Evolutionary conservation across 805 yeast genomes (phyloP), one percentile per base, ranked within the genome.

Genomic region (Candida tibetensis): DNA sequence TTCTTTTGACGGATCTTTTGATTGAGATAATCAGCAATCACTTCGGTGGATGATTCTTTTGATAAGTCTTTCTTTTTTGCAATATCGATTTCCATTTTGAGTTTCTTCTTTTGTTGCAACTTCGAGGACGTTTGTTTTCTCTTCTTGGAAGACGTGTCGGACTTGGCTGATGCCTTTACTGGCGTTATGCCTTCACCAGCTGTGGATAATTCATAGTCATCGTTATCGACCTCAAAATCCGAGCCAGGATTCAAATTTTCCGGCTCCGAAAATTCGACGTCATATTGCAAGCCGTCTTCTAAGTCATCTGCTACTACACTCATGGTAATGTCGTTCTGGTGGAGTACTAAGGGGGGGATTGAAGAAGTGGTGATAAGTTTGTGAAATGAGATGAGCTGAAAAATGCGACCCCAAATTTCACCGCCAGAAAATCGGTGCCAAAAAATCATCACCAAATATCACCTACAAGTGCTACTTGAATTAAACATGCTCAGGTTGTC

Each of bases 261-360:
- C 7, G 45, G 37, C 13, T 47, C 50, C n/a, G 61, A 55, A 19
- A 62, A 49, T 28, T 73, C 76, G 17, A 76, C 66, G 4, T 69
- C 72, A 53, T 84, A 85, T 3, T 72, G 83, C 34, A 87, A 64
- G 2, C 88, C 91, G 55, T 86, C 95, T 36, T 85, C 90, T 41
- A 87, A 66, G 43, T 83, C 95, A 58, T 88, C 95, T 12, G 74
- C 84, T 25, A 32, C 33, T 17, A 17, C 34, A 15, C 28, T 38
- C 32, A 33, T 38, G n/a, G 21, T 30, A 21, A 14, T n/a, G n/a
- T n/a, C n/a, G n/a, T n/a, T n/a, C n/a, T n/a, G n/a, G n/a, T n/a
- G n/a, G n/a, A n/a, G n/a, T n/a, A n/a, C n/a, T n/a, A n/a, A n/a
- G n/a, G n/a, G n/a, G n/a, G n/a, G n/a, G n/a, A n/a, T n/a, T n/a